phyloP scores from a whole-genome alignment of 805 yeast species.

The Isabelozyma pseudorhagii region DNA sequence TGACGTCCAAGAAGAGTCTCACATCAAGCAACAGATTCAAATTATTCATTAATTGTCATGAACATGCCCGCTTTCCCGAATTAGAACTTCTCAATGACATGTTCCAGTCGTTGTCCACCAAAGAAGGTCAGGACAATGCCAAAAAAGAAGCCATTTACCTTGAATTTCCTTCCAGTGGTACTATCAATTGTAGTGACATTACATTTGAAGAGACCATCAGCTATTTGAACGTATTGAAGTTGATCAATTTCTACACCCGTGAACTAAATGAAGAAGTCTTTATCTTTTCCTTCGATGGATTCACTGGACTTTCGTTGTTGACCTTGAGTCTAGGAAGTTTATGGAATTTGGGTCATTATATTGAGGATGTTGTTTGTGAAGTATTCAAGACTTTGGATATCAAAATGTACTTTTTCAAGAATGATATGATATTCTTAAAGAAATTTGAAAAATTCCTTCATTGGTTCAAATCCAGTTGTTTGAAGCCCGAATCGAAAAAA shows the following conservation, averaged over 20 bases:
- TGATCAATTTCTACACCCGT: slow-evolving; percentile 18
- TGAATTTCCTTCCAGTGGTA: slow-evolving; percentile 34
- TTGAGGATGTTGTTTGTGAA: slow-evolving; percentile 23
- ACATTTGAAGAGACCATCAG: slow-evolving; percentile 22
- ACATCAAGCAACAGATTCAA: slow-evolving; percentile 36
- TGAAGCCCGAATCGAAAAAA: not conserved
- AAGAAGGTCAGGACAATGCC: not conserved
- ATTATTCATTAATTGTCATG: slow-evolving; percentile 56
- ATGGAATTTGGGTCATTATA: slow-evolving; percentile 4
- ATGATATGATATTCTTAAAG: slow-evolving; percentile 26
- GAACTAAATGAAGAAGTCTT: slow-evolving; percentile 19
- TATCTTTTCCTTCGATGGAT: slow-evolving; percentile 35
- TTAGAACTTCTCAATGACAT: slow-evolving; percentile 25
- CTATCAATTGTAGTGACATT: slow-evolving; percentile 15
- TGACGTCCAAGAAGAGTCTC: slow-evolving; percentile 3
- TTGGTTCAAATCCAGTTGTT: slow-evolving; percentile 5
- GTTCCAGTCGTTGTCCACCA: slow-evolving; percentile 1
- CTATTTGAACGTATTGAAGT: slow-evolving; percentile 26
- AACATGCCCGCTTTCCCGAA: slow-evolving; percentile 50
- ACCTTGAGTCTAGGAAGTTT: slow-evolving; percentile 11
- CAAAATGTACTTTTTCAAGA: slow-evolving; percentile 27
- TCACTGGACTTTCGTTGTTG: slow-evolving; percentile 31
- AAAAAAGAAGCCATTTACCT: slow-evolving; percentile 12
- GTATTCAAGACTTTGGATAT: slow-evolving; percentile 11
- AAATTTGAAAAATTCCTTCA: slow-evolving; percentile 27